A percentile compares a stretch with the other conserved stretches of the same genome.
phyloP scores from a whole-genome alignment of 176 grass and related monocot species.

The Aegilops longissima region DNA sequence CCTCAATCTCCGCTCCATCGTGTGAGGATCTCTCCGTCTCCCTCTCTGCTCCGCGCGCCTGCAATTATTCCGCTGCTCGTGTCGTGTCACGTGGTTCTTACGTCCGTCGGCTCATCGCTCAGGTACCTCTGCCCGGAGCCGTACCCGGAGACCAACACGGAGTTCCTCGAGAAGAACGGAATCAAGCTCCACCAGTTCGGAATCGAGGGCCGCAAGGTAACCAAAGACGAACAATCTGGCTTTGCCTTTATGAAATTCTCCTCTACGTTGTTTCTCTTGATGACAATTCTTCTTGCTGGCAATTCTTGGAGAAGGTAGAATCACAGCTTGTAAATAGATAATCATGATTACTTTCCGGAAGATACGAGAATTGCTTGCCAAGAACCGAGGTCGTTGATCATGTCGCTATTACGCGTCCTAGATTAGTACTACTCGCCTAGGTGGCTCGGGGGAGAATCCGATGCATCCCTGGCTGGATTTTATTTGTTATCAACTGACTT shows the following conservation, averaged over 20 bases:
- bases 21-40: conserved; percentile 42
- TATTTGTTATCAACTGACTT: conserved; percentile 34
- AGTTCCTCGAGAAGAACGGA: conserved; percentile 56
- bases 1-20: conserved; percentile 74
- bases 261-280: background rate
- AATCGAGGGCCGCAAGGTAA: conserved; percentile 75
- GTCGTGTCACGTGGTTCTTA: background rate
- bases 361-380: background rate
- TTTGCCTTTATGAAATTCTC: background rate
- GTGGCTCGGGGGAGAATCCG: conserved; percentile 25
- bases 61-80: background rate
- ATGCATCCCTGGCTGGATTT: background rate
- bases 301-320: conserved; percentile 18
- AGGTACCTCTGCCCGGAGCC: conserved; percentile 76
- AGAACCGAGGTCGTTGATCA: conserved; percentile 25
- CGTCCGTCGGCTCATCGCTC: conserved; percentile 3
- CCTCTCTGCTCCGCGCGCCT: background rate
- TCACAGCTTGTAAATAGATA: background rate
- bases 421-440: conserved; percentile 14
- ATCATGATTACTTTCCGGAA: conserved; percentile 22
- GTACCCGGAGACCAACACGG: conserved; percentile 59
- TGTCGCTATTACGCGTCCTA: conserved; percentile 19
- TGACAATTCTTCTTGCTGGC: background rate
- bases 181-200: conserved; percentile 70
- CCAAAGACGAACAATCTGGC: background rate